Evolutionary conservation across 1,139 yeast genomes (phyloP).

Genomic region (Debaryomyces psychrophilus): DNA sequence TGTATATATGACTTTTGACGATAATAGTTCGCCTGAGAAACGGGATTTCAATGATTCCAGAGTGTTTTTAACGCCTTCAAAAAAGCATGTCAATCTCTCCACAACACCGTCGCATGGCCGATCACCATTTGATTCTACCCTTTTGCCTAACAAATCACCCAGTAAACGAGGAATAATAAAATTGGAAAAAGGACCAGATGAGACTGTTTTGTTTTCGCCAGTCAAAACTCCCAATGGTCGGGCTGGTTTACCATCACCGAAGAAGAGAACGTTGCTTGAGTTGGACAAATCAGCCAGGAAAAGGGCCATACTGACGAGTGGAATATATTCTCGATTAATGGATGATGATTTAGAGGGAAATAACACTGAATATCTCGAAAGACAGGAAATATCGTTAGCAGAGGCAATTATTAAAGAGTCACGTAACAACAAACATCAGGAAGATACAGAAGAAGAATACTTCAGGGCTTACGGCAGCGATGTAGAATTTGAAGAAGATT

Average conservation of each 20-base stretch:
- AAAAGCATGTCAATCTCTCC: conserved; percentile 15
- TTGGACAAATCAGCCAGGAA: conserved; percentile 55
- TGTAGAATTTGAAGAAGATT: conserved; percentile 37
- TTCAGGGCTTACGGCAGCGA: conserved; percentile 31
- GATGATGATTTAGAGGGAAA: conserved; percentile 40
- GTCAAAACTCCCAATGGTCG: conserved; percentile 46
- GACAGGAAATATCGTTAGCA: conserved; percentile 50
- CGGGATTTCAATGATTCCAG: conserved; percentile 7
- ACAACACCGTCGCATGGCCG: conserved; percentile 5
- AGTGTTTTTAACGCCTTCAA: conserved; percentile 21
- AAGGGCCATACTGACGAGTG: conserved; percentile 41
- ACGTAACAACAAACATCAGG: conserved; percentile 11
- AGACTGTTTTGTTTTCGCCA: conserved; percentile 27
- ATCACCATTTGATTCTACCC: conserved; percentile 2
- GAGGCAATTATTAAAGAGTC: conserved; percentile 41
- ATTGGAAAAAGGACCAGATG: conserved; percentile 12
- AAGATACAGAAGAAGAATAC: conserved; percentile 11
- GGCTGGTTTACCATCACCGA: conserved; percentile 50
- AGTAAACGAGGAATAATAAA: conserved; percentile 26
- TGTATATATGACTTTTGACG: conserved; percentile 6
- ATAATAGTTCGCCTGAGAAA: conserved; percentile 1
- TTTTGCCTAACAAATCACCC: conserved; percentile 21
- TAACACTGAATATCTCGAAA: conserved; percentile 30
- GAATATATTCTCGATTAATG: conserved; percentile 34
- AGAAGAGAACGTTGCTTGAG: conserved; percentile 41